phyloP scores from a whole-genome alignment of 83 land plant species.

The Picea engelmannii region DNA sequence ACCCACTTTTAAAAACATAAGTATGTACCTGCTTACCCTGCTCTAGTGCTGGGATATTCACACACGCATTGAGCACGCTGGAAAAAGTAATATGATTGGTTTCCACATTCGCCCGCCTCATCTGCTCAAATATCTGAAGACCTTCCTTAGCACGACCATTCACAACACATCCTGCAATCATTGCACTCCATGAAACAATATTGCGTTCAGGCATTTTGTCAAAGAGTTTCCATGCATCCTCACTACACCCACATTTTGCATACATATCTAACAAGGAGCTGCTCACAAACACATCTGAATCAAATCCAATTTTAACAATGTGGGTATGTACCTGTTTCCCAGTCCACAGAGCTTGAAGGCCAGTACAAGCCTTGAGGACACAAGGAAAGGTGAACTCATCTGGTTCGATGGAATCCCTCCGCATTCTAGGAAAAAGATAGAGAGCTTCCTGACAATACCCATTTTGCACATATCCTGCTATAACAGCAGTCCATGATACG shows the following conservation, averaged over 20 bases:
- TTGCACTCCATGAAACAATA: constrained; percentile 66
- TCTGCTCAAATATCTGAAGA: constrained; percentile 10
- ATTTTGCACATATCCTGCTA: constrained; percentile 53
- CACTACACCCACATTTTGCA: constrained; percentile 45
- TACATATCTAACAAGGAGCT: constrained; percentile 29
- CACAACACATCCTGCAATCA: constrained; percentile 45
- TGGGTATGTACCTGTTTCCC: constrained; percentile 54
- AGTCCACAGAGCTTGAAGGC: constrained; percentile 41
- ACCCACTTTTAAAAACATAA: constrained; percentile 40
- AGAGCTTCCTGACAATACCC: constrained; percentile 36
- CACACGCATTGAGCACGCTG: constrained; percentile 48
- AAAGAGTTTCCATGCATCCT: constrained; percentile 22
- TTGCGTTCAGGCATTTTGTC: too few relatives aligned
- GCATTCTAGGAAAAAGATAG: constrained; percentile 43
- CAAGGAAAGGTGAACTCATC: constrained; percentile 44
- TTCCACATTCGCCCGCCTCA: neutral
- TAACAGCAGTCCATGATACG: constrained; percentile 53
- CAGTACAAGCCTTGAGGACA: constrained; percentile 46
- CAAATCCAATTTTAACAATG: constrained; percentile 21
- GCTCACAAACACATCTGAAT: neutral
- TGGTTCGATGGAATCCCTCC: constrained; percentile 28
- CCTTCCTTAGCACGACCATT: constrained; percentile 28
- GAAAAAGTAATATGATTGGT: constrained; percentile 6
- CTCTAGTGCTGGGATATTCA: constrained; percentile 8
- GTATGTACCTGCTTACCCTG: constrained; percentile 52